Evolutionary conservation across 495 filamentous ascomycete genomes (phyloP), one percentile per base, ranked within the genome.

Genomic region (Xylaria venustula): DNA sequence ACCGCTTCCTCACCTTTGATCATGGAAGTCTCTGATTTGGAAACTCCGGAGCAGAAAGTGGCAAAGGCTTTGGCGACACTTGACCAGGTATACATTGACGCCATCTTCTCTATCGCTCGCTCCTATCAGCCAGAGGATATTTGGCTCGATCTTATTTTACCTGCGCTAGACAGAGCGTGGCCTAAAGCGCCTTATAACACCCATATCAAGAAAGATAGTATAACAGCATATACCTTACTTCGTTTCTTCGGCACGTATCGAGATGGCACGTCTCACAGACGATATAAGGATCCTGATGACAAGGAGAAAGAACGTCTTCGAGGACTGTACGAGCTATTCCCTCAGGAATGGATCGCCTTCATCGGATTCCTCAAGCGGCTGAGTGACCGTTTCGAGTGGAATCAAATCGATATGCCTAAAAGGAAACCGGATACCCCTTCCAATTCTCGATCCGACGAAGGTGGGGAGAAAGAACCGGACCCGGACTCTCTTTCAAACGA

Each of bases 371-470:
- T 70, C 17, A 23, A 22, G 9, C 54, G 59, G 36, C 22, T 71
- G 19, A 49, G 56, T 14, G 63, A 68, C 56, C 66, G 68, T 9
- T 71, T 71, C 26, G 52, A 68, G n/a, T 64, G 61, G 61, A 57
- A n/a, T 0, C 2, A 40, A 1, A 49, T 49, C 4, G 32, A 40
- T 2, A 15, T 55, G 42, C 30, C 8, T 0, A 50, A 56, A 50
- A 54, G 15, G 40, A 54, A 54, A 7, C 17, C 23, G 25, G 36
- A 19, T 14, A 20, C 8, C 14, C 26, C 62, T 0, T 62, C 11
- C n/a, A 32, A 6, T 42, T 19, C 45, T 15, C 25, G 2, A 1
- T 3, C 22, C 7, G 23, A 41, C 42, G 45, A 19, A 4, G 45
- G 50, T 4, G 36, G n/a, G n/a, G n/a, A n/a, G n/a, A n/a, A n/a